Percentiles rank a stretch among this genome's conserved stretches.
phyloP scores from a whole-genome alignment of 2,329 filamentous ascomycete species.

The Colletotrichum sp. region DNA sequence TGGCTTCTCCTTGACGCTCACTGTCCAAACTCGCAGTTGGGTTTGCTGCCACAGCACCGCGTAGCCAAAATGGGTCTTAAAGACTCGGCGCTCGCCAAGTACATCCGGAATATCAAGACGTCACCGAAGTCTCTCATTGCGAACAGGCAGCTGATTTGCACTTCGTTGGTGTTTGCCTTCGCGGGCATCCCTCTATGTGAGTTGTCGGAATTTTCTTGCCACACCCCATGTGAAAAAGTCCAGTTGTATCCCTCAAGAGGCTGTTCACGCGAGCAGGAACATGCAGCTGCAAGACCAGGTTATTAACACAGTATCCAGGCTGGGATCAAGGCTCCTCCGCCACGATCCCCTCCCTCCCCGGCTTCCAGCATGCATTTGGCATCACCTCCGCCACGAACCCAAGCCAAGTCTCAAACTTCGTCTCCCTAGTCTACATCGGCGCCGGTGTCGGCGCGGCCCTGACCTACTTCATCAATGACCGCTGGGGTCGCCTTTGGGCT shows the following conservation, averaged over 20 bases:
- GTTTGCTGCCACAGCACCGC: not conserved
- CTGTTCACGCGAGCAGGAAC: not conserved
- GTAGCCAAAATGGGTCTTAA: not conserved
- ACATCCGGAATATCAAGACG: not conserved
- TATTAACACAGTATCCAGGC: not conserved
- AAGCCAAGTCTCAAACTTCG: conserved; percentile 32
- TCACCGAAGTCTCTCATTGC: not conserved
- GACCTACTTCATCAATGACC: conserved; percentile 45
- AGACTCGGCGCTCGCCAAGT: not conserved
- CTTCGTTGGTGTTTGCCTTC: not conserved
- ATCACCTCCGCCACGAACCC: conserved; percentile 27
- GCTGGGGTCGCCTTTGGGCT: conserved; percentile 43
- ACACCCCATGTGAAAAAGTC: not conserved
- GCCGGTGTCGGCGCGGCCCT: conserved; percentile 23
- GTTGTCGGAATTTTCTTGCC: not conserved
- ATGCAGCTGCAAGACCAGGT: not conserved
- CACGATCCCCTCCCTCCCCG: conserved; percentile 33
- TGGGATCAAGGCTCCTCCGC: conserved; percentile 14
- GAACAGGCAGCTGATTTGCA: not conserved
- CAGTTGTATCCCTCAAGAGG: too few species aligned
- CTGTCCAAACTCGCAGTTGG: not conserved
- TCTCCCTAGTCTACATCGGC: conserved; percentile 39
- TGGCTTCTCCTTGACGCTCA: too few species aligned
- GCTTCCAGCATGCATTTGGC: conserved; percentile 38
- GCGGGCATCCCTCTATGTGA: not conserved